Conservation (phyloP, 495 filamentous ascomycete species). For the Neurospora sp. region DNA sequence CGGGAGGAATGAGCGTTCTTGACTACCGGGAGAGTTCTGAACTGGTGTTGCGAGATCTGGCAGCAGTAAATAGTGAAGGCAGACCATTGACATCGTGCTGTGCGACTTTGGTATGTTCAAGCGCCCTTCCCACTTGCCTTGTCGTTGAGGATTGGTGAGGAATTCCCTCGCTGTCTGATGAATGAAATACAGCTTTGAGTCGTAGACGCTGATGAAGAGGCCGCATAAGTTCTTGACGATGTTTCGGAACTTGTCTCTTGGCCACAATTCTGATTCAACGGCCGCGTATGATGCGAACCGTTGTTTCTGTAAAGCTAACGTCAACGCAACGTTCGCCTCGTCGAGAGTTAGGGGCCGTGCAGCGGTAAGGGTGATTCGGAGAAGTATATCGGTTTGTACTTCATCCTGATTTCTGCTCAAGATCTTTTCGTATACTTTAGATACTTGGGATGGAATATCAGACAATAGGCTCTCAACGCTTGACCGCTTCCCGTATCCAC, state of each 20-base stretch:
- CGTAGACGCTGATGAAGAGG: slow-evolving; percentile 25
- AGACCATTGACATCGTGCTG: slow-evolving; percentile 6
- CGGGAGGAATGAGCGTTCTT: slow-evolving; percentile 5
- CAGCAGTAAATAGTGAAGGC: slow-evolving; percentile 11
- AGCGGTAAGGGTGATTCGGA: slow-evolving; percentile 21
- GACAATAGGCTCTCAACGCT: slow-evolving; percentile 17
- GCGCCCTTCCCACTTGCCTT: slow-evolving; percentile 9
- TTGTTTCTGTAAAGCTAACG: slow-evolving; percentile 1
- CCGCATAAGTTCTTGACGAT: slow-evolving; percentile 26
- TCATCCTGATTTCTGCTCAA: slow-evolving; percentile 6
- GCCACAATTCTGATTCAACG: slow-evolving; percentile 3
- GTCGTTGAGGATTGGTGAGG: slow-evolving; percentile 8
- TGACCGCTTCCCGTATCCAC: slow-evolving; percentile 4
- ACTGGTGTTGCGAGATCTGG: neutral
- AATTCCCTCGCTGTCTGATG: slow-evolving; percentile 37
- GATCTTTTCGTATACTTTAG: slow-evolving; percentile 27
- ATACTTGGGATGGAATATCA: slow-evolving; percentile 18
- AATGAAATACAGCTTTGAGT: slow-evolving; percentile 28
- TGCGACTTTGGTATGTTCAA: slow-evolving; percentile 7
- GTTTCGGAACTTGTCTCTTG: slow-evolving; percentile 8
- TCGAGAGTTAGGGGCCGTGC: slow-evolving; percentile 16
- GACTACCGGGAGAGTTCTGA: neutral
- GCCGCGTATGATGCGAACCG: neutral
- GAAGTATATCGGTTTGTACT: slow-evolving; percentile 11
- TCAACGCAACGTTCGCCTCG: slow-evolving; percentile 15